A percentile compares a stretch with the other conserved stretches of the same genome.
Conservation (phyloP, 495 filamentous ascomycete genomes). For the Penicillium egyptiacum region DNA sequence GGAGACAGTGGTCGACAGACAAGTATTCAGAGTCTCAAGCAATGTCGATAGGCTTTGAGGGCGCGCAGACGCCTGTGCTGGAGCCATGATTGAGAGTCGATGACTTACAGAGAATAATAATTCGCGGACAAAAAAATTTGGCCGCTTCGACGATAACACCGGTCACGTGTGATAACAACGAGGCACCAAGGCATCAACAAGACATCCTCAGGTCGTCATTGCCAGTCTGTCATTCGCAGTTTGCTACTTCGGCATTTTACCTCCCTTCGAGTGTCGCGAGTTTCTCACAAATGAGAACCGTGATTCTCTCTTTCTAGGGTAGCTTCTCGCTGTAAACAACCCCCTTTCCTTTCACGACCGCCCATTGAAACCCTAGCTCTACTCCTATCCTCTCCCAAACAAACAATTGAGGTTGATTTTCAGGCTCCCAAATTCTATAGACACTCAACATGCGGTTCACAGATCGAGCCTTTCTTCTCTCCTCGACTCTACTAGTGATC, state of each 20-base stretch:
- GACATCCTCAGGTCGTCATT: slow-evolving; percentile 10
- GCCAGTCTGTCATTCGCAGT: slow-evolving; percentile 12
- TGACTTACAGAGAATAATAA: slow-evolving; percentile 9
- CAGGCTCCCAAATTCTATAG: slow-evolving; percentile 7
- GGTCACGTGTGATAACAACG: slow-evolving; percentile 31
- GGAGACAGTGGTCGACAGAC: slow-evolving; percentile 58
- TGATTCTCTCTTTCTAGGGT: slow-evolving; percentile 3
- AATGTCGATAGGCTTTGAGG: slow-evolving; percentile 49
- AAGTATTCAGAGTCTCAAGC: slow-evolving; percentile 62
- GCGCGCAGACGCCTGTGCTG: slow-evolving; percentile 27
- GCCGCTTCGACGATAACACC: slow-evolving; percentile 29
- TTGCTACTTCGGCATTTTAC: not conserved
- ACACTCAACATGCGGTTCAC: slow-evolving; percentile 43
- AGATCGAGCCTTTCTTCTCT: slow-evolving; percentile 32
- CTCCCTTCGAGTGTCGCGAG: not conserved
- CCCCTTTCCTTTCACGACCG: not conserved
- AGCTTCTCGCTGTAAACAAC: slow-evolving; percentile 1
- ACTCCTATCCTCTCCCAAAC: slow-evolving; percentile 6
- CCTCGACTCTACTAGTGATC: slow-evolving; percentile 32
- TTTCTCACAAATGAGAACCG: slow-evolving; percentile 7
- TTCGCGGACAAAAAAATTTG: slow-evolving; percentile 31
- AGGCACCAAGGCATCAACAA: slow-evolving; percentile 7
- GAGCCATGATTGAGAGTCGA: slow-evolving; percentile 28
- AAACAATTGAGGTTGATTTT: slow-evolving; percentile 19
- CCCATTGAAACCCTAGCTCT: not conserved